phyloP scores from a whole-genome alignment of 192 early-diverging fungal genomes.

The Coemansia umbellata region DNA sequence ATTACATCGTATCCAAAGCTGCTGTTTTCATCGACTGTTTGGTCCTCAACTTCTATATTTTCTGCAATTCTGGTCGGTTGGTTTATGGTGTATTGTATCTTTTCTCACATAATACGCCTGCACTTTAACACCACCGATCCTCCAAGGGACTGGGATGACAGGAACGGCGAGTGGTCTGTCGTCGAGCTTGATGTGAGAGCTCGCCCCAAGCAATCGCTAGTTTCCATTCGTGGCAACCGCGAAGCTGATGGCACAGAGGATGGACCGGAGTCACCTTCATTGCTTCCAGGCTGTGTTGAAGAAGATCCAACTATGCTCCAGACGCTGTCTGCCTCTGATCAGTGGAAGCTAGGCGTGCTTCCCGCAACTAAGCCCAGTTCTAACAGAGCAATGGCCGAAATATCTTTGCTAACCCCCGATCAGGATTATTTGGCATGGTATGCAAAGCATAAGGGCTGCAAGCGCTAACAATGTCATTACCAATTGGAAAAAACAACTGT shows the following conservation, averaged over 20 bases:
- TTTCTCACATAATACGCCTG: slow-evolving; percentile 40
- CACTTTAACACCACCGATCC: slow-evolving; percentile 47
- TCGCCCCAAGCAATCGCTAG: slow-evolving; percentile 10
- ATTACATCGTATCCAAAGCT: slow-evolving; percentile 42
- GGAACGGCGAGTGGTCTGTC: slow-evolving; percentile 48
- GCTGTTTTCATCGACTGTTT: slow-evolving; percentile 44
- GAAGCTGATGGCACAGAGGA: no score
- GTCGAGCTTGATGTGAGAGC: slow-evolving; percentile 41
- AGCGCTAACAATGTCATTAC: no score
- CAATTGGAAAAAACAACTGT: no score
- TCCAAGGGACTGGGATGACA: slow-evolving; percentile 50
- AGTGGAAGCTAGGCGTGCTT: slow-evolving; percentile 42
- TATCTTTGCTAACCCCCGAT: slow-evolving; percentile 39
- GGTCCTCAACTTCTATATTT: slow-evolving; percentile 46
- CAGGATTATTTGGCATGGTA: slow-evolving; percentile 27
- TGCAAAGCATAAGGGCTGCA: slow-evolving; percentile 6
- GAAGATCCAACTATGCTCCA: neutral
- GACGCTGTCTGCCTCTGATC: slow-evolving; percentile 6
- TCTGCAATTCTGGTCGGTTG: slow-evolving; percentile 47
- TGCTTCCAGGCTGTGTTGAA: neutral
- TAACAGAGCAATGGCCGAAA: neutral
- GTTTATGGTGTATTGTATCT: slow-evolving; percentile 46
- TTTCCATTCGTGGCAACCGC: no score
- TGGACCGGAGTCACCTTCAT: no score
- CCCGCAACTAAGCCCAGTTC: slow-evolving; percentile 5